phyloP scores from a whole-genome alignment of 2,329 filamentous ascomycete genomes.

The Cylindrodendrum hubeiense region DNA sequence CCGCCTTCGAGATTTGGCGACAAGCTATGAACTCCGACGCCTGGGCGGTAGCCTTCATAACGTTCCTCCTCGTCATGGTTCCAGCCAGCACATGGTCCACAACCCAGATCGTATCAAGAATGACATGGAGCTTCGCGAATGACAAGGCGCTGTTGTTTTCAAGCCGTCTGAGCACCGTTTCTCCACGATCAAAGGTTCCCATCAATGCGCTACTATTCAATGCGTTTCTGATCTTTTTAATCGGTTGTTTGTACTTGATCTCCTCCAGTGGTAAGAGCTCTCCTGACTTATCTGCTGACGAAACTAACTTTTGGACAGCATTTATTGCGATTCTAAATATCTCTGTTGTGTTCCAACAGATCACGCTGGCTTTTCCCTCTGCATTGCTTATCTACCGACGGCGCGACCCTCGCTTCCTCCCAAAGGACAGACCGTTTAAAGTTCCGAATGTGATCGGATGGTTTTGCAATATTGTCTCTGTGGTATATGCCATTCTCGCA shows the following conservation, averaged over 20 bases:
- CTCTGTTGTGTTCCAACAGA: conserved; percentile 11
- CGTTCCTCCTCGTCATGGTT: conserved; percentile 2
- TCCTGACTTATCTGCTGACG: not conserved
- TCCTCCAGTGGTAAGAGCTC: conserved; percentile 5
- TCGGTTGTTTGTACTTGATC: conserved; percentile 10
- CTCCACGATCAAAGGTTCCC: not conserved
- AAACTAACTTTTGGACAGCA: not conserved
- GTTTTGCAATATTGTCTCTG: not conserved
- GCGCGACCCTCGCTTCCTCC: not conserved
- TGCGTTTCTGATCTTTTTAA: conserved; percentile 1
- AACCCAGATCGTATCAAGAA: not conserved
- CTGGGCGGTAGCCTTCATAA: not conserved
- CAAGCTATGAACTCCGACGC: conserved; percentile 1
- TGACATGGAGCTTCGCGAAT: conserved; percentile 13
- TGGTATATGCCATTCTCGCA: not conserved
- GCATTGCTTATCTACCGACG: conserved; percentile 10
- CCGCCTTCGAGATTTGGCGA: conserved; percentile 7
- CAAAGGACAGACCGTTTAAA: conserved; percentile 1
- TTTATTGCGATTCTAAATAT: conserved; percentile 13
- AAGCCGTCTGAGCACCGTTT: not conserved
- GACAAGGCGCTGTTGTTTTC: conserved; percentile 3
- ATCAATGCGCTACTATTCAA: conserved; percentile 1
- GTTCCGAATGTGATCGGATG: not conserved
- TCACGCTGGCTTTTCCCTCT: conserved; percentile 7
- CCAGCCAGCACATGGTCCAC: not conserved